Base-by-base conservation (phyloP, 2,329 filamentous ascomycete genomes). In the Aspergillus sp. region DNA sequence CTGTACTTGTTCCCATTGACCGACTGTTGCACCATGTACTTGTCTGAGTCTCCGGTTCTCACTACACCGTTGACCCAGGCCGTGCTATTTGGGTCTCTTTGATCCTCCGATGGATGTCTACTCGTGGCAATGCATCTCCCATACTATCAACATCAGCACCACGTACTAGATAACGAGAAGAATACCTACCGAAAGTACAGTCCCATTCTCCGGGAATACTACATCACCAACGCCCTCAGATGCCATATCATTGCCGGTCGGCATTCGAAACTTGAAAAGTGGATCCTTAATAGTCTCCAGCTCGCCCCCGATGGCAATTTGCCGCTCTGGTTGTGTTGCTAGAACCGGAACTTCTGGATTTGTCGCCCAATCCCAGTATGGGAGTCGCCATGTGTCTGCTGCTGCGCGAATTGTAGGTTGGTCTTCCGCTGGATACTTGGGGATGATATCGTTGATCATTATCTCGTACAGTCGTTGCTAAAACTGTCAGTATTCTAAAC, bases 301-400 rank as follows among this genome's bases (percentile, higher is more conserved):
- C n/a, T n/a, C n/a, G n/a, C n/a, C n/a, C n/a, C n/a, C n/a, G n/a
- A n/a, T n/a, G n/a, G n/a, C n/a, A n/a, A n/a, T n/a, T n/a, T n/a
- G n/a, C n/a, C n/a, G n/a, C n/a, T n/a, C n/a, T n/a, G n/a, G n/a
- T n/a, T n/a, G n/a, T n/a, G n/a, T n/a, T n/a, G n/a, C n/a, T n/a
- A 34, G 11, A 12, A n/a, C 13, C 5, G 33, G 33, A 27, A 26
- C 34, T 27, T 27, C 13, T 7, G 12, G 13, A 9, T 19, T 7
- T 9, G 43, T 13, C 3, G 70, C 69, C 69, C 70, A 74, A 51
- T 76, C 72, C 72, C 72, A 75, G 54, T 70, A 76, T 4, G 73
- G 72, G n/a, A 74, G 61, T 11, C 73, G 68, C 39, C 75, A 64
- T 19, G 52, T 60, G 13, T 62, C 48, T 1, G 70, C 71, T 7